A percentile compares a stretch with the other conserved stretches of the same genome.
These are phyloP conservation scores for Ulota crispa DNA, from an alignment of 225 moss, liverwort and hornwort species.

Conservation along the genomic window DNA sequence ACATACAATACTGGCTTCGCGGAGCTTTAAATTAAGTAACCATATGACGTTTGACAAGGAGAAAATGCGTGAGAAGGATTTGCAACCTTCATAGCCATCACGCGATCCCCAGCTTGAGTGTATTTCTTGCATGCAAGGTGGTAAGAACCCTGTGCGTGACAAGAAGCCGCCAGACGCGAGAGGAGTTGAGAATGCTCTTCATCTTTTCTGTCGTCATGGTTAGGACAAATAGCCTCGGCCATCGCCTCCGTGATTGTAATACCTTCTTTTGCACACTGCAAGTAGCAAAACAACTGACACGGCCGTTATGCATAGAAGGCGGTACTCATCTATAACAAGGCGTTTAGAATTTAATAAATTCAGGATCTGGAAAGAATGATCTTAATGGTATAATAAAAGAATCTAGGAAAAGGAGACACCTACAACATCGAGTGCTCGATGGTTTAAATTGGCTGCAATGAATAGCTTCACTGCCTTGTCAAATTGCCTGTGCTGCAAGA, in stretches of 20 bases:
- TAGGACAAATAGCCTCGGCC: constrained; percentile 77
- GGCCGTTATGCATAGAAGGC: background rate
- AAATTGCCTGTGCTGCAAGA: constrained; percentile 81
- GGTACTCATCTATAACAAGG: background rate
- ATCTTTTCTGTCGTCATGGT: constrained; percentile 54
- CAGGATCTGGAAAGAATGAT: background rate
- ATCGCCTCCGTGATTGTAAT: constrained; percentile 78
- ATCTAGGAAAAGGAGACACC: constrained; percentile 13
- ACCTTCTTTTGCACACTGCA: constrained; percentile 77
- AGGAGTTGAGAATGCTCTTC: constrained; percentile 60
- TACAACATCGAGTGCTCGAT: constrained; percentile 79
- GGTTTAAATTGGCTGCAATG: constrained; percentile 73
- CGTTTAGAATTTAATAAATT: background rate
- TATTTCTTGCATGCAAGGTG: constrained; percentile 97
- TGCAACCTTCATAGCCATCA: constrained; percentile 90
- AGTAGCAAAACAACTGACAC: background rate
- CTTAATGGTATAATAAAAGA: background rate
- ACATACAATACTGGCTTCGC: background rate
- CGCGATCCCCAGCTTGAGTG: constrained; percentile 80
- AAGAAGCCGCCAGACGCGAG: constrained; percentile 69
- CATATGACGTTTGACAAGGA: background rate
- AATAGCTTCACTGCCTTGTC: constrained; percentile 90
- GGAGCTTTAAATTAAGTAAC: background rate
- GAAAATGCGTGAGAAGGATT: constrained; percentile 14
- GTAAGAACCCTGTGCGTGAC: constrained; percentile 86